Base-by-base conservation (phyloP, 371 early-diverging fungal genomes). In the Saksenaea oblongispora region DNA sequence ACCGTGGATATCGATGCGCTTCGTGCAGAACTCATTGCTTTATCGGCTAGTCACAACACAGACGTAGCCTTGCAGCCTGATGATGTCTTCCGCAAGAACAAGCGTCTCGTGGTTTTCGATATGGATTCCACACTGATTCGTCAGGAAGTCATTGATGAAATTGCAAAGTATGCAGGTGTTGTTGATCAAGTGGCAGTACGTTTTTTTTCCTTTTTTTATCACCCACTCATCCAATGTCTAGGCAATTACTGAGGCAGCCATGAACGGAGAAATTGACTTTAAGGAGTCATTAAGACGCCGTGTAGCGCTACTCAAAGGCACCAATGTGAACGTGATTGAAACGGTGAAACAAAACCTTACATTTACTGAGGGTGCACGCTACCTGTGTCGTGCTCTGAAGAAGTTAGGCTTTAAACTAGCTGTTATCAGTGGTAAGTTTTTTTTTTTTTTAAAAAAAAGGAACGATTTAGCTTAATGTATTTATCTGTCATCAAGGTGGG, bases 141-240 rank as follows among this genome's bases (percentile, higher is more conserved):
- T 71, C 97, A 98, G 74, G 99, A 98, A 69, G 97, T 96, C 18
- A 98, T 98, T 83, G 99, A 98, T 74, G 98, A 98, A 79, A 92
- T 98, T 76, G 99, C 98, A 13, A 78, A 90, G 34, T 76, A 91
- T 66, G 91, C 94, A 9, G 97, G 97, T 54, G 94, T 97, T 22
- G 92, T 94, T 36, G 90, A 92, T 17, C 74, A 95, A 75, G 96
- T 98, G 4, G 89, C 97, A 18, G 95, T 91, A 87, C 72, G 87
- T 76, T 7, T 2, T 31, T 7, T 31, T 34, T 63, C 18, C 31
- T 42, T 53, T 15, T 27, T 63, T 37, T n/a, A 26, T 58, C 27
- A 55, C 31, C 22, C 56, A 56, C 27, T 57, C n/a, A 41, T 18
- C 17, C 41, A 34, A 11, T 42, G 11, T 31, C 14, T 66, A 92